Evolutionary conservation across 2,329 filamentous ascomycete genomes (phyloP).

Genomic region (Stachybotrys echinatus): DNA sequence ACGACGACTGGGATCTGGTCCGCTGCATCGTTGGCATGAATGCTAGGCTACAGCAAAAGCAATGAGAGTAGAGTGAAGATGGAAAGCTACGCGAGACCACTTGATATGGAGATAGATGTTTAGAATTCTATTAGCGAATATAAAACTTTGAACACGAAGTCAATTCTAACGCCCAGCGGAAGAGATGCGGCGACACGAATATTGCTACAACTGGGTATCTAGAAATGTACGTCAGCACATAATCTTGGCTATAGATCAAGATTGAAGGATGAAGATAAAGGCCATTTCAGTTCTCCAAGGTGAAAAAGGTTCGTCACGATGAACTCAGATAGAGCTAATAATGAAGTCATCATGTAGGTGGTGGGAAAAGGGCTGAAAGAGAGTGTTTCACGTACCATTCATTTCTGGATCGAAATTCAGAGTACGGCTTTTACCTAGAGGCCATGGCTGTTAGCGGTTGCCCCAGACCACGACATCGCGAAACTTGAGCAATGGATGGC

Average conservation of each 20-base stretch:
- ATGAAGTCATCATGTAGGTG: constrained; percentile 44
- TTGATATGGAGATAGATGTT: neutral
- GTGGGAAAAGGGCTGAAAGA: neutral
- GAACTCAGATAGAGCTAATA: constrained; percentile 48
- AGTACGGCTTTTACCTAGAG: neutral
- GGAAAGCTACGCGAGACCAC: neutral
- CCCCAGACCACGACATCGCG: neutral
- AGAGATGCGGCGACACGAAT: neutral
- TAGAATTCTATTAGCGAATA: neutral
- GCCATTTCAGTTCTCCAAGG: constrained; percentile 57
- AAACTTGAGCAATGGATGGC: neutral
- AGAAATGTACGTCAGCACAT: neutral
- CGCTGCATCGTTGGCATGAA: constrained; percentile 91
- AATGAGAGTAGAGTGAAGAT: constrained; percentile 16
- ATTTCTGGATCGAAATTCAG: neutral
- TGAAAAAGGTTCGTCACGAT: constrained; percentile 52
- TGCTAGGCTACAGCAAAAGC: constrained; percentile 52
- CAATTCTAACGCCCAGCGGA: neutral
- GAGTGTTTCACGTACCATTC: neutral
- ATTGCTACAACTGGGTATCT: neutral
- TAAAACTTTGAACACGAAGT: neutral
- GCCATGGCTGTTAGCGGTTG: neutral
- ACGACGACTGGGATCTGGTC: constrained; percentile 87
- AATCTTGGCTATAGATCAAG: neutral
- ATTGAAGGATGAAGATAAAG: neutral